Evolutionary conservation across 2,329 filamentous ascomycete species (phyloP), one percentile per base, ranked within the genome.

Genomic region (Hymenoscyphus fraxineus): DNA sequence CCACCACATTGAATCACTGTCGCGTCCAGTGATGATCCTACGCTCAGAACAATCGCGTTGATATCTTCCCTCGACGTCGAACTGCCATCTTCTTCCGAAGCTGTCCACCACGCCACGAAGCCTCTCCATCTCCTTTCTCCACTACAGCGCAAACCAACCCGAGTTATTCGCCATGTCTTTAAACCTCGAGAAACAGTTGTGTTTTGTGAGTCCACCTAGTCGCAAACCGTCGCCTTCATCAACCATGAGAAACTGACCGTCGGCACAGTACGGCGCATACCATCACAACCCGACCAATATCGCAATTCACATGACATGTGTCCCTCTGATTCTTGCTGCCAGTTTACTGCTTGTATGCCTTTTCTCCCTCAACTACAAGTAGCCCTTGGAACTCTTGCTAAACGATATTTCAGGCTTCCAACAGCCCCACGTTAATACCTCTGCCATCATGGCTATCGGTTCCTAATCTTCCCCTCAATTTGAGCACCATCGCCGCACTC

Each of bases 241-340:
- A 15, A 61, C 13, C 22, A 32, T 13, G 16, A 13, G 55, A 40
- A 38, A 58, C 70, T 71, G 60, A 71, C 35, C 60, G 32, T 13
- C 41, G 55, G 55, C 70, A 64, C 70, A 95, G 91, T 95, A 95
- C 80, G 91, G 91, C 76, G 85, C 90, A 65, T 94, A 95, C 75
- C 91, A 95, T 78, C 87, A 91, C 74, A 88, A 94, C 77, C 79
- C 84, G 58, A 84, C 90, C 78, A 95, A 95, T 76, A 79, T 93
- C 65, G 82, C 82, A 69, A 93, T 95, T 74, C 91, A 95, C 77
- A 88, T 93, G 80, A 80, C 86, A 65, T 94, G 90, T 75, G 91
- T 95, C 64, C 91, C 91, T 56, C 77, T 90, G 62, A 89, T 95
- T 64, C 78, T 94, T 61, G 82, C 91, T 74, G 88, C 89, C 2